phyloP scores from a whole-genome alignment of 345 rosid species.

The Chamaenerion angustifolium region DNA sequence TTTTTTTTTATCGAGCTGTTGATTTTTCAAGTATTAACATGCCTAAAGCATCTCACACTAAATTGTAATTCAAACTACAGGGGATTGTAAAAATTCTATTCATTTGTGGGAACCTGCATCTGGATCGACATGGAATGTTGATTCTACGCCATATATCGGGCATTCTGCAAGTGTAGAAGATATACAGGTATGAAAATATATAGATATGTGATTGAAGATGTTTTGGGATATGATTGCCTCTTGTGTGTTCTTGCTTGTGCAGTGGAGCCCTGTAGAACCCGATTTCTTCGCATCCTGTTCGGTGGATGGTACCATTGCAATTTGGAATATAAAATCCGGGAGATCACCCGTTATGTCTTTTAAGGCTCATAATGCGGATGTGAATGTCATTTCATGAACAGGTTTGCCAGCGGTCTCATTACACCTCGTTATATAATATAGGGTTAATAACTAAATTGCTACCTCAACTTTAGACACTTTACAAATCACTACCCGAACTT shows the following conservation, averaged over 20 bases:
- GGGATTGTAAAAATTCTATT: conserved; percentile 79
- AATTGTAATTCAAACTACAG: conserved; percentile 13
- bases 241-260: conserved; percentile 13
- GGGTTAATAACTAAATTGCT: too few relatives aligned
- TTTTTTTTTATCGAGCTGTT: not conserved
- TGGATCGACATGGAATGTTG: conserved; percentile 66
- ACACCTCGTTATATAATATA: too few relatives aligned
- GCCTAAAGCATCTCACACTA: too few relatives aligned
- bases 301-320: conserved; percentile 65
- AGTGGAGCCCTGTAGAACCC: conserved; percentile 95
- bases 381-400: conserved; percentile 94
- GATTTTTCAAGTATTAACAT: too few relatives aligned
- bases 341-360: conserved; percentile 52
- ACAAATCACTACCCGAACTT: too few relatives aligned
- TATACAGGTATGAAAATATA: conserved; percentile 38
- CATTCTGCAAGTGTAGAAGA: conserved; percentile 92
- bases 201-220: too few relatives aligned
- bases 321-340: conserved; percentile 77
- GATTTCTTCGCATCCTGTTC: conserved; percentile 78
- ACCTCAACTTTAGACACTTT: too few relatives aligned
- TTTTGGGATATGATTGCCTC: not conserved
- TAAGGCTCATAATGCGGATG: conserved; percentile 86
- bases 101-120: conserved; percentile 89
- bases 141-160: conserved; percentile 50
- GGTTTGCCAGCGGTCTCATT: conserved; percentile 19